Evolutionary conservation across 2,329 filamentous ascomycete species (phyloP).

Genomic region (Microdochium trichocladiopsis): DNA sequence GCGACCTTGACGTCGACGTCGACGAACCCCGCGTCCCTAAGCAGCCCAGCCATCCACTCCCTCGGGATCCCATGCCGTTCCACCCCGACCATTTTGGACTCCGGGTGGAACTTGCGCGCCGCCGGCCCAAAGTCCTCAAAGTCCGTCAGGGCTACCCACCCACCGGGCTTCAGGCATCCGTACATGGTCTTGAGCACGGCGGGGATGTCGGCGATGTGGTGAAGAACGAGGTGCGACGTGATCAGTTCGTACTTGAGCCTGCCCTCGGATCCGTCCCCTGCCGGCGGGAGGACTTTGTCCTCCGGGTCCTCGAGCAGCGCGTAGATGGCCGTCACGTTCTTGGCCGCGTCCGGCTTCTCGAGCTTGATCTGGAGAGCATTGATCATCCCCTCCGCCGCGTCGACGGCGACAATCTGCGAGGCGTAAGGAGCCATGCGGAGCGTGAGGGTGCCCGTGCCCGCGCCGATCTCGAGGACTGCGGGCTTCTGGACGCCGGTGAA

Average conservation of each 20-base stretch:
- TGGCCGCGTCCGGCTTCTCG: slow-evolving; percentile 8
- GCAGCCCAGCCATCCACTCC: slow-evolving; percentile 22
- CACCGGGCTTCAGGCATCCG: slow-evolving; percentile 38
- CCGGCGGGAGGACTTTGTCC: slow-evolving; percentile 30
- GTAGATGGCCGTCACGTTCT: slow-evolving; percentile 38
- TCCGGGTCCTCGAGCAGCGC: slow-evolving; percentile 31
- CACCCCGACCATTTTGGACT: slow-evolving; percentile 43
- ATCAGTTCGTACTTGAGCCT: slow-evolving; percentile 39
- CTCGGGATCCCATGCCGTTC: slow-evolving; percentile 43
- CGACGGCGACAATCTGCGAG: slow-evolving; percentile 41
- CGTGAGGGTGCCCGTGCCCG: slow-evolving; percentile 48
- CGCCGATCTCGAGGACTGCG: slow-evolving; percentile 48
- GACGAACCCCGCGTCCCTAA: slow-evolving; percentile 37
- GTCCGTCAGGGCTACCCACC: slow-evolving; percentile 44
- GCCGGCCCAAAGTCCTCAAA: slow-evolving; percentile 49
- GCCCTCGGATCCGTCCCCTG: slow-evolving; percentile 14
- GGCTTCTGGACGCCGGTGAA: slow-evolving; percentile 10
- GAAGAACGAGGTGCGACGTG: slow-evolving; percentile 42
- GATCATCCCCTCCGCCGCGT: slow-evolving; percentile 49
- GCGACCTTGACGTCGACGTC: slow-evolving; percentile 38
- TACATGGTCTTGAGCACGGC: slow-evolving; percentile 20
- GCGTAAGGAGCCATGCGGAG: slow-evolving; percentile 39
- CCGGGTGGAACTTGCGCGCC: slow-evolving; percentile 43
- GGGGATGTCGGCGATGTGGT: slow-evolving; percentile 42
- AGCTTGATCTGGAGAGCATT: slow-evolving; percentile 39